Conservation (phyloP, 2,329 filamentous ascomycete species). For the Neofusicoccum sp. region DNA sequence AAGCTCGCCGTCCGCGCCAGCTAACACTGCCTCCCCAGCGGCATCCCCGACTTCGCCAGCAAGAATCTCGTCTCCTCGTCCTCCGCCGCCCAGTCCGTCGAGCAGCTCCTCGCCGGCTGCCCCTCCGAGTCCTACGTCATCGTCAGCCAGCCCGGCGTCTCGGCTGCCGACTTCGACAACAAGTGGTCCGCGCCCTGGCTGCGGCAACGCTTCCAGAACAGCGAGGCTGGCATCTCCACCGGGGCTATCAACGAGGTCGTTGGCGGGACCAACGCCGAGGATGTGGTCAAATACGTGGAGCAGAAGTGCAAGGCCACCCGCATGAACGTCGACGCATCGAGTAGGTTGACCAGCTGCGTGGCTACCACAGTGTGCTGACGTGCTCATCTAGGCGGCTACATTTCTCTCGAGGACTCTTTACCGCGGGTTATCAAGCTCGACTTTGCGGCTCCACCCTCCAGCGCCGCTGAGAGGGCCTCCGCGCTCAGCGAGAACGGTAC, state of each 20-base stretch:
- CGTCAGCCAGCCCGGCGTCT: constrained; percentile 74
- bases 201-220: constrained; percentile 52
- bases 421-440: constrained; percentile 33
- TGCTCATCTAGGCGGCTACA: constrained; percentile 11
- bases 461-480: constrained; percentile 37
- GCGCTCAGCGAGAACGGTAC: constrained; percentile 45
- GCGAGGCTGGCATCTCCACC: constrained; percentile 56
- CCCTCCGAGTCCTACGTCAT: constrained; percentile 77
- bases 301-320: constrained; percentile 51
- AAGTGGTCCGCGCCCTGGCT: constrained; percentile 56
- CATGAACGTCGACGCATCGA: constrained; percentile 47
- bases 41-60: constrained; percentile 31
- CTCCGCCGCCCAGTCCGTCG: constrained; percentile 47
- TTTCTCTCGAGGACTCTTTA: constrained; percentile 14
- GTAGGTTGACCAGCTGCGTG: constrained; percentile 14
- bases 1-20: constrained; percentile 20
- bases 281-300: constrained; percentile 47
- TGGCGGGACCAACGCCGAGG: constrained; percentile 49
- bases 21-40: constrained; percentile 31
- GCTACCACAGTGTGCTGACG: background rate
- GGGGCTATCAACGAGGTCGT: constrained; percentile 57
- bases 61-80: constrained; percentile 46
- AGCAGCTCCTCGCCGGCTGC: constrained; percentile 61
- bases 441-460: constrained; percentile 43
- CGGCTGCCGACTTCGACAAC: constrained; percentile 67